phyloP scores from a whole-genome alignment of 345 rosid species.

The Eucalyptus sp. region DNA sequence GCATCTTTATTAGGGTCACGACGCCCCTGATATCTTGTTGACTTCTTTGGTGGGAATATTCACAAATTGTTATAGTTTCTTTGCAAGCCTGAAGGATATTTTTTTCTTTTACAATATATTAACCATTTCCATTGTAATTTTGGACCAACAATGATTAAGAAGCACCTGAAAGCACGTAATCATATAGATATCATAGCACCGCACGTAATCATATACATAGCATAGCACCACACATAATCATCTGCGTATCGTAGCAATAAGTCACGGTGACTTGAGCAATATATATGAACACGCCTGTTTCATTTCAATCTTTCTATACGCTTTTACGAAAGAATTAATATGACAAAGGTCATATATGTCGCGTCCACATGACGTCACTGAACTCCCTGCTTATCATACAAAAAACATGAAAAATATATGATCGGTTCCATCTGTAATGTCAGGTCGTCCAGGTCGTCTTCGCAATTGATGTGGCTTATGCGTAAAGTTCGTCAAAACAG shows the following conservation, averaged over 20 bases:
- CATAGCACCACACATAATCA: neutral
- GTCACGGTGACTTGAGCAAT: neutral
- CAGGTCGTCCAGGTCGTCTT: neutral
- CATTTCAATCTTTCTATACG: too few relatives aligned
- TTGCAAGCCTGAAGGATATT: neutral
- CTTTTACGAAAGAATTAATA: too few relatives aligned
- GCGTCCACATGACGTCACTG: too few relatives aligned
- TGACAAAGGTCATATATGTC: neutral
- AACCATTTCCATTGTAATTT: neutral
- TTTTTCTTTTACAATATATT: neutral
- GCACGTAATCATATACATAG: neutral
- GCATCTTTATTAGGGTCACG: neutral
- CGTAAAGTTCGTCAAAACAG: neutral
- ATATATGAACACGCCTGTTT: too few relatives aligned
- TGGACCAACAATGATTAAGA: neutral
- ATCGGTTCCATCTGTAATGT: neutral
- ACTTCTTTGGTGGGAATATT: neutral
- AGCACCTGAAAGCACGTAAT: too few relatives aligned
- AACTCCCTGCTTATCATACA: neutral
- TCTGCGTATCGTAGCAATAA: rapidly evolving
- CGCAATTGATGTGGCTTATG: neutral
- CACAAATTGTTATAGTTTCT: neutral
- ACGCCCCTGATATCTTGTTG: neutral
- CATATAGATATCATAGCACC: too few relatives aligned
- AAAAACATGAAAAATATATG: neutral